Conservation (phyloP, 805 yeast genomes). For the Schwanniomyces yamadae region DNA sequence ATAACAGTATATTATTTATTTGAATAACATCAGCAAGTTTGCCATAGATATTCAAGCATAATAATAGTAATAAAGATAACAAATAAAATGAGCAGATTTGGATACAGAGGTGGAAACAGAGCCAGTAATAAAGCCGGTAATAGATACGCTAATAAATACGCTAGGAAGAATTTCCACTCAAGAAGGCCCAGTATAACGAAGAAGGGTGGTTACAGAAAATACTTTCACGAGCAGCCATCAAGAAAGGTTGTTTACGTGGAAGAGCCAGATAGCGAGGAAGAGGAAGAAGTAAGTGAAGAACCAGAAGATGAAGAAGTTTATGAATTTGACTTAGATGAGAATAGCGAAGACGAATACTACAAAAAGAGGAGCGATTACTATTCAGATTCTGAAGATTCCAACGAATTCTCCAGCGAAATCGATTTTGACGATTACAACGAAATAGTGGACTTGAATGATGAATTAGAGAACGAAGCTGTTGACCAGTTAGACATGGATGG, state of each 20-base stretch:
- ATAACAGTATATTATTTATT: background rate
- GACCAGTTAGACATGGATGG: conserved; percentile 26
- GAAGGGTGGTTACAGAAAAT: conserved; percentile 24
- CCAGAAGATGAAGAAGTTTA: conserved; percentile 24
- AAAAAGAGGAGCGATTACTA: conserved; percentile 10
- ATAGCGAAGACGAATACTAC: conserved; percentile 10
- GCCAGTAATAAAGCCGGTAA: too few species aligned
- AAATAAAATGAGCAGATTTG: conserved; percentile 1
- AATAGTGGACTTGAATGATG: conserved; percentile 33
- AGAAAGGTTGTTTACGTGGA: conserved; percentile 38
- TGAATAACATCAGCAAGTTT: background rate
- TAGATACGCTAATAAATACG: conserved; percentile 13
- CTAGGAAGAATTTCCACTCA: too few species aligned
- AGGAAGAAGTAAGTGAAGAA: conserved; percentile 21
- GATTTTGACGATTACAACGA: conserved; percentile 13
- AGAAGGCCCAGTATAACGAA: background rate
- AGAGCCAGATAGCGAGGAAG: conserved; percentile 42
- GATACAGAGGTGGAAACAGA: too few species aligned
- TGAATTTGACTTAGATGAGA: conserved; percentile 27
- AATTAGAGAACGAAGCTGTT: conserved; percentile 29
- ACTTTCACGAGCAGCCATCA: conserved; percentile 35
- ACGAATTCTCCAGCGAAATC: conserved; percentile 10
- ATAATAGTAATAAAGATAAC: background rate
- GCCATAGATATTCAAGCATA: background rate
- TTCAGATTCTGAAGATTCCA: conserved; percentile 7